Conservation (phyloP, 768 basidiomycete species). For the Mycena rebaudengoi region DNA sequence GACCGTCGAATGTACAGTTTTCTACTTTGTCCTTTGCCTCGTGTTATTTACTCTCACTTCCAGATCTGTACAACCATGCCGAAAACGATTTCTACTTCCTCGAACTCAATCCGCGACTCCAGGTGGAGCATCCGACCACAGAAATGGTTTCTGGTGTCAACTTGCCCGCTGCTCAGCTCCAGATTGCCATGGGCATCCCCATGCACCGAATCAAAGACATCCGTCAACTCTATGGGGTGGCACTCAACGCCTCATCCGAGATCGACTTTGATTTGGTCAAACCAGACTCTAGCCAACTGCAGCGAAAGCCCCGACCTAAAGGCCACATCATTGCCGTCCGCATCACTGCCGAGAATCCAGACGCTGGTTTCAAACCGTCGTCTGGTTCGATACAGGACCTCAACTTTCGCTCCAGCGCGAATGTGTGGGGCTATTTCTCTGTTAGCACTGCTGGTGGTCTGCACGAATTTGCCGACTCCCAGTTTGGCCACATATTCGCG, state of each 20-base stretch:
- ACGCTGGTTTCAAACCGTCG: conserved; percentile 99
- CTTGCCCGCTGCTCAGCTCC: conserved; percentile 95
- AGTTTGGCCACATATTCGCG: conserved; percentile 99
- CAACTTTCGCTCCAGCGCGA: conserved; percentile 98
- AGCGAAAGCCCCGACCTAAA: conserved; percentile 95
- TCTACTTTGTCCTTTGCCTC: conserved; percentile 15
- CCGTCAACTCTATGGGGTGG: conserved; percentile 93
- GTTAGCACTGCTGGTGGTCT: conserved; percentile 95
- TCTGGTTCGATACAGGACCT: conserved; percentile 97
- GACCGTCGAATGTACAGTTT: conserved; percentile 89
- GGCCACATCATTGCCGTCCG: conserved; percentile 99
- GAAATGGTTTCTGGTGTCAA: conserved; percentile 99
- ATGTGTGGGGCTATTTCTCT: conserved; percentile 99
- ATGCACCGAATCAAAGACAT: conserved; percentile 96
- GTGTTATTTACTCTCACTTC: conserved; percentile 11
- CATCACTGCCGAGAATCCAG: conserved; percentile 99
- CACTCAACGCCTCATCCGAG: conserved; percentile 85
- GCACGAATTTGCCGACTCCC: conserved; percentile 99
- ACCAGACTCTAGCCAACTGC: conserved; percentile 86
- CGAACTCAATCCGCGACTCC: conserved; percentile 98
- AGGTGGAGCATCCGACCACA: conserved; percentile 99
- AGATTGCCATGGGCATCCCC: conserved; percentile 98
- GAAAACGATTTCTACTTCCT: conserved; percentile 98
- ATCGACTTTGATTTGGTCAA: conserved; percentile 97
- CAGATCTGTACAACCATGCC: conserved; percentile 93